Base-by-base conservation (phyloP, 129 eudicot species). In the Cynara cardunculus region DNA sequence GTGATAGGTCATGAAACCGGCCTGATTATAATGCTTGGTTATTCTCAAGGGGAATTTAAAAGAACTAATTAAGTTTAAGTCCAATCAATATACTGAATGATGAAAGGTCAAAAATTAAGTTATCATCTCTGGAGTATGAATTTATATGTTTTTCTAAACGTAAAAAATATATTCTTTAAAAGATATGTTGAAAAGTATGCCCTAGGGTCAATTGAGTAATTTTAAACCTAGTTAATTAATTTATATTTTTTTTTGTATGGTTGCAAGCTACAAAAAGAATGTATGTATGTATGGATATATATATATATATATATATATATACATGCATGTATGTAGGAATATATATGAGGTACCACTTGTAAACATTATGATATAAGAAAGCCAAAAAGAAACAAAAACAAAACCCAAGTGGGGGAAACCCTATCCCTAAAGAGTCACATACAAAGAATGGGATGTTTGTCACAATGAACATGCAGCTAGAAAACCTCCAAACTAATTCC, bases 391-490 rank as follows among this genome's bases (percentile, higher is more conserved):
- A 56, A 82, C 39, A 75, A 75, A 67, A 67, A 28, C 35, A 30
- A 75, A 67, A 69, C 39, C 76, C 85, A 75, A 82, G 85, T 75
- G 81, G 84, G 81, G 84, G 85, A 82, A 81, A 59, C 71, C 76
- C 76, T 76, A 82, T 82, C 85, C 37, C 64, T 81, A 77, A 74
- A 24, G 71, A 66, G 69, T 75, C 71, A 12, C 70, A 82, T 82
- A 75, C 85, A 46, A 67, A 46, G 81, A 82, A 69, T 82, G 81
- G 80, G 81, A 75, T 68, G 62, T 82, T 75, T 75, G 62, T 75
- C 80, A 28, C 76, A 75, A 75, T 82, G 80, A 82, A 82, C 76
- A 75, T 82, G 81, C 76, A 82, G 76, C 34, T 7, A 30, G 69
- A 81, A 81, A 82, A 69, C 59, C 39, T 75, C 81, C 81, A 75